phyloP scores from a whole-genome alignment of 495 filamentous ascomycete genomes.

The Choiromyces venosus region DNA sequence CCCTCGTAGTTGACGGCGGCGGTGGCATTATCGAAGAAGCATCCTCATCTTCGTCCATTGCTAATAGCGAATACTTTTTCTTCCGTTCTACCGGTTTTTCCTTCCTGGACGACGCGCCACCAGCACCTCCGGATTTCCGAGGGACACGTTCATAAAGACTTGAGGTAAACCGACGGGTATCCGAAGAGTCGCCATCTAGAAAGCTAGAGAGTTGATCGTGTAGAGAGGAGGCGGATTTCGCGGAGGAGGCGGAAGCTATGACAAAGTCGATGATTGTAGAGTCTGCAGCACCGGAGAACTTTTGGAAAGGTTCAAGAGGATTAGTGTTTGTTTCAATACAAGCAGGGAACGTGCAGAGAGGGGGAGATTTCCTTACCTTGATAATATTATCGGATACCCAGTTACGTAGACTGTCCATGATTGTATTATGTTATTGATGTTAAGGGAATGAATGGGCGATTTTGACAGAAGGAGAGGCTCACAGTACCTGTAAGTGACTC shows the following conservation, averaged over 20 bases:
- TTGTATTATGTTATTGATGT: slow-evolving; percentile 9
- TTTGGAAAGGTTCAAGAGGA: background rate
- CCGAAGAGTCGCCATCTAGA: slow-evolving; percentile 50
- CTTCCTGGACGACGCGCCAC: slow-evolving; percentile 26
- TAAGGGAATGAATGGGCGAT: background rate
- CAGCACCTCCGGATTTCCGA: slow-evolving; percentile 22
- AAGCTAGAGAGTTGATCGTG: slow-evolving; percentile 54
- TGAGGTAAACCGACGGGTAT: slow-evolving; percentile 51
- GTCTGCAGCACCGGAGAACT: slow-evolving; percentile 57
- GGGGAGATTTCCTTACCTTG: slow-evolving; percentile 15
- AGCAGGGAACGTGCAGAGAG: background rate
- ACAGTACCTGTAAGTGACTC: background rate
- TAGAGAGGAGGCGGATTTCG: slow-evolving; percentile 52
- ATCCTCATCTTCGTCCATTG: slow-evolving; percentile 69
- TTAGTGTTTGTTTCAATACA: background rate
- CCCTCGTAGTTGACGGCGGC: slow-evolving; percentile 47
- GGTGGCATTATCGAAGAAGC: slow-evolving; percentile 45
- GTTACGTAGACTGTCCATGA: slow-evolving; percentile 39
- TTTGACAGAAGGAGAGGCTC: background rate
- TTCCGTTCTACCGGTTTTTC: slow-evolving; percentile 41
- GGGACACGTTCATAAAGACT: slow-evolving; percentile 52
- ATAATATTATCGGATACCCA: slow-evolving; percentile 46
- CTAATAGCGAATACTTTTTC: slow-evolving; percentile 74
- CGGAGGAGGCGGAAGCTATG: slow-evolving; percentile 54
- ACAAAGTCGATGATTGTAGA: slow-evolving; percentile 59